A percentile compares a stretch with the other conserved stretches of the same genome.
Evolutionary conservation across 2,329 filamentous ascomycete species (phyloP).

Genomic region (Exophiala bonariae): DNA sequence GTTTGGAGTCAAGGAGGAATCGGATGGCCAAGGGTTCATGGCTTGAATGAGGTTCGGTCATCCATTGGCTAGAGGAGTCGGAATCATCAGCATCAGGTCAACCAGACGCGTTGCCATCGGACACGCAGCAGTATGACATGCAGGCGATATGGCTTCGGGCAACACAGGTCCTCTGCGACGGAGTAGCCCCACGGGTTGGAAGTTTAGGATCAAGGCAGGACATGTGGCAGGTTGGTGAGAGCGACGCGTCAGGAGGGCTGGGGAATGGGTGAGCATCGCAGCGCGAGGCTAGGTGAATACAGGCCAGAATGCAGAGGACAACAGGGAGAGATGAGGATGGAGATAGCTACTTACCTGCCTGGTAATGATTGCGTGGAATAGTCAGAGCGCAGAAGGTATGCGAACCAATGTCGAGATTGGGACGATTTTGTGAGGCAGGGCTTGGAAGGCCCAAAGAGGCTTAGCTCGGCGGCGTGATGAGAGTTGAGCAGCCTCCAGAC

Average conservation of each 20-base stretch:
- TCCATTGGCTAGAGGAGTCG: conserved; percentile 43
- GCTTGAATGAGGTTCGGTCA: conserved; percentile 44
- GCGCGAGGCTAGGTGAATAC: conserved; percentile 7
- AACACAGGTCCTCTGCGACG: conserved; percentile 3
- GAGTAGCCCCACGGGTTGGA: conserved; percentile 6
- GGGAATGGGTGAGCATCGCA: background rate
- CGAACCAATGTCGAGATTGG: conserved; percentile 27
- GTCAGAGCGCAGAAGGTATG: conserved; percentile 29
- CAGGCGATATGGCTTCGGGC: conserved; percentile 3
- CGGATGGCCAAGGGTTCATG: conserved; percentile 54
- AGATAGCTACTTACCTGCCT: conserved; percentile 29
- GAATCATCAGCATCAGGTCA: conserved; percentile 31
- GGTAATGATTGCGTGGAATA: conserved; percentile 27
- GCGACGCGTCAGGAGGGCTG: conserved; percentile 1
- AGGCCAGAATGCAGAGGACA: conserved; percentile 12
- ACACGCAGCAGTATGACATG: background rate
- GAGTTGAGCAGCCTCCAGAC: conserved; percentile 11
- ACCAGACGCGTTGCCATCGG: conserved; percentile 14
- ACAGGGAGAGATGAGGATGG: conserved; percentile 12
- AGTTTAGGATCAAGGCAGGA: conserved; percentile 10
- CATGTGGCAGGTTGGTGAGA: conserved; percentile 5
- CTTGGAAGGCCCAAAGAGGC: conserved; percentile 21
- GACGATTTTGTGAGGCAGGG: conserved; percentile 20
- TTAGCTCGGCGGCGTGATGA: conserved; percentile 21
- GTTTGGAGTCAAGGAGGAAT: conserved; percentile 48